Conservation (phyloP, 2,329 filamentous ascomycete genomes). For the Escovopsis sp. region DNA sequence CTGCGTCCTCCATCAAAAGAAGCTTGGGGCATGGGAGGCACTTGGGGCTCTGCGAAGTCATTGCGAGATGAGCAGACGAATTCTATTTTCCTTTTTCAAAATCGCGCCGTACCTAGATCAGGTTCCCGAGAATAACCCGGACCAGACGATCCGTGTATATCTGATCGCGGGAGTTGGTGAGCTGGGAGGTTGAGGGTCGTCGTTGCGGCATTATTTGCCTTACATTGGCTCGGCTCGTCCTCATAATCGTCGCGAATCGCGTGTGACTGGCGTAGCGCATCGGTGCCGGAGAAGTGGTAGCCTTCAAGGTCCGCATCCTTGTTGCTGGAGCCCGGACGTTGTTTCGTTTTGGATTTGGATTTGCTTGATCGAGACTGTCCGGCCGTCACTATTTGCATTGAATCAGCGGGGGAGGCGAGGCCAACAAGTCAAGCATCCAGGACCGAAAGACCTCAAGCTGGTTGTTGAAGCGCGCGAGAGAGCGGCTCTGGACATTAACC, state of each 20-base stretch:
- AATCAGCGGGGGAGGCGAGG: no score
- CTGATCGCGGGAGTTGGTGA: constrained; percentile 3
- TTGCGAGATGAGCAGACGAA: not conserved
- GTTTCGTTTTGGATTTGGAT: constrained; percentile 6
- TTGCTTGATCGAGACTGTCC: constrained; percentile 4
- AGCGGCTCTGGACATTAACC: no score
- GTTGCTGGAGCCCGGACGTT: constrained; percentile 4
- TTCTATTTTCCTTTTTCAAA: not conserved
- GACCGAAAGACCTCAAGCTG: not conserved
- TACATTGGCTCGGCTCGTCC: constrained; percentile 4
- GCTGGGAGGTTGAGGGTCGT: constrained; percentile 1
- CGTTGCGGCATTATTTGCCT: constrained; percentile 1
- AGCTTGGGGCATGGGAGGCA: not conserved
- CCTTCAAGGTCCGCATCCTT: constrained; percentile 2
- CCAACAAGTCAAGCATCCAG: no score
- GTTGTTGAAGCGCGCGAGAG: not conserved
- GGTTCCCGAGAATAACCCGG: constrained; percentile 4
- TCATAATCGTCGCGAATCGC: constrained; percentile 3
- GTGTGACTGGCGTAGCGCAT: constrained; percentile 3
- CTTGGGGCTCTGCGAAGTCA: constrained; percentile 3
- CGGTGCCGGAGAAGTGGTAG: constrained; percentile 3
- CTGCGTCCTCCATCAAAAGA: no score
- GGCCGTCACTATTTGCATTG: constrained; percentile 1
- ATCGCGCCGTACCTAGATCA: constrained; percentile 3
- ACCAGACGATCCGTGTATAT: constrained; percentile 4